A percentile compares a stretch with the other conserved stretches of the same genome.
Evolutionary conservation across 164 flowering plant species (phyloP).

Genomic region (Berberis thunbergii): DNA sequence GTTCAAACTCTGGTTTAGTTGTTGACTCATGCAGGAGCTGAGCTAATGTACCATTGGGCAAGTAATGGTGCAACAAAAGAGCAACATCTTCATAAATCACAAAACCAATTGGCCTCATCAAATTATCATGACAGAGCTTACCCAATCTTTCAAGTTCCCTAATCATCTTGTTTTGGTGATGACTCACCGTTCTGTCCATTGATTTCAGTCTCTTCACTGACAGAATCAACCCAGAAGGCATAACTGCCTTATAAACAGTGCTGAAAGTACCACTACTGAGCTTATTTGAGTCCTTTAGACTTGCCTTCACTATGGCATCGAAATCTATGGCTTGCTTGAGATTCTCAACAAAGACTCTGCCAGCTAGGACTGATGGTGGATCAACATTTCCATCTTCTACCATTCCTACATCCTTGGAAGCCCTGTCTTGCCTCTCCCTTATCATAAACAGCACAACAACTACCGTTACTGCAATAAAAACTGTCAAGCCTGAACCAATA

Average conservation of each 20-base stretch:
- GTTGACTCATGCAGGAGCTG: constrained; percentile 61
- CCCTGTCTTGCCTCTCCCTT: constrained; percentile 86
- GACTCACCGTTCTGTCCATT: constrained; percentile 65
- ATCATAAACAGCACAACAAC: constrained; percentile 85
- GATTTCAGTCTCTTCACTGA: constrained; percentile 75
- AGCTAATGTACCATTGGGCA: constrained; percentile 71
- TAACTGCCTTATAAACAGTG: constrained; percentile 71
- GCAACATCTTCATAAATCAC: constrained; percentile 82
- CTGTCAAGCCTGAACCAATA: constrained; percentile 84
- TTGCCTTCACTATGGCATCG: constrained; percentile 73
- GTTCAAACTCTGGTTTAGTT: constrained; percentile 40
- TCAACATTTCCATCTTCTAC: constrained; percentile 28
- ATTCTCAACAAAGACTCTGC: constrained; percentile 80
- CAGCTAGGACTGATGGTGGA: constrained; percentile 56
- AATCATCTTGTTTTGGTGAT: constrained; percentile 89
- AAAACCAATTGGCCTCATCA: constrained; percentile 72
- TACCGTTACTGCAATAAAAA: constrained; percentile 60
- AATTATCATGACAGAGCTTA: constrained; percentile 70
- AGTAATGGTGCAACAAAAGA: constrained; percentile 66
- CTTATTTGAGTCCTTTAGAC: constrained; percentile 76
- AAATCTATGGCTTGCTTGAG: constrained; percentile 86
- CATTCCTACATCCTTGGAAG: constrained; percentile 37
- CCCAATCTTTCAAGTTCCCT: constrained; percentile 90
- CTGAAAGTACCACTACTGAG: constrained; percentile 78
- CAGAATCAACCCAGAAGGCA: constrained; percentile 88